Evolutionary conservation across 495 filamentous ascomycete genomes (phyloP).

Genomic region (Trichoderma gamsii): DNA sequence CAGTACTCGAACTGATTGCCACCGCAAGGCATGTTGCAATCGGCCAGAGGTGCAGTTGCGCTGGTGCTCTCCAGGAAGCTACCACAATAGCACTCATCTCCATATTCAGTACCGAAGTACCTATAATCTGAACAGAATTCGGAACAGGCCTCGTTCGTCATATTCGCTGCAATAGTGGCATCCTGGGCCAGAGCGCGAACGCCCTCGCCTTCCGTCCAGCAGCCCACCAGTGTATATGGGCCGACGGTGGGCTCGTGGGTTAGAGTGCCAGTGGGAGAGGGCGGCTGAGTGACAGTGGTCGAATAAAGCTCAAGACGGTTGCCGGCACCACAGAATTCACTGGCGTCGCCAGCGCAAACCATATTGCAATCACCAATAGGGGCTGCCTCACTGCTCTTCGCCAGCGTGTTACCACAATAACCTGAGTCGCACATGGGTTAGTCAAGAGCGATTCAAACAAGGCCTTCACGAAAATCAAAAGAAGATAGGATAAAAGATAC

Average conservation of each 20-base stretch:
- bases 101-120: slow-evolving; percentile 41
- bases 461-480: neutral
- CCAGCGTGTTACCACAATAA: slow-evolving; percentile 46
- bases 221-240: slow-evolving; percentile 35
- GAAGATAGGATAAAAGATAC: slow-evolving; percentile 15
- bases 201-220: slow-evolving; percentile 37
- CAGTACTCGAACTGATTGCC: slow-evolving; percentile 38
- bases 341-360: slow-evolving; percentile 40
- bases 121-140: slow-evolving; percentile 32
- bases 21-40: slow-evolving; percentile 39
- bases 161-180: slow-evolving; percentile 23
- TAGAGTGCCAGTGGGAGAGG: slow-evolving; percentile 29
- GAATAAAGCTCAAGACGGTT: slow-evolving; percentile 42
- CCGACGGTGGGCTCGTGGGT: slow-evolving; percentile 34
- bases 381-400: slow-evolving; percentile 34
- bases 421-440: slow-evolving; percentile 20
- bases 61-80: slow-evolving; percentile 30
- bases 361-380: slow-evolving; percentile 42
- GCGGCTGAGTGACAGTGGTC: slow-evolving; percentile 33
- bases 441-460: slow-evolving; percentile 1
- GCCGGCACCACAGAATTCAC: slow-evolving; percentile 40
- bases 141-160: slow-evolving; percentile 41
- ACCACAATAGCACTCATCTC: slow-evolving; percentile 39
- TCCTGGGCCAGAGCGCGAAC: slow-evolving; percentile 26
- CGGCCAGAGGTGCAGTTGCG: slow-evolving; percentile 21